Evolutionary conservation across 192 early-diverging fungal genomes (phyloP).

Genomic region (Phlyctochytrium planicorne): DNA sequence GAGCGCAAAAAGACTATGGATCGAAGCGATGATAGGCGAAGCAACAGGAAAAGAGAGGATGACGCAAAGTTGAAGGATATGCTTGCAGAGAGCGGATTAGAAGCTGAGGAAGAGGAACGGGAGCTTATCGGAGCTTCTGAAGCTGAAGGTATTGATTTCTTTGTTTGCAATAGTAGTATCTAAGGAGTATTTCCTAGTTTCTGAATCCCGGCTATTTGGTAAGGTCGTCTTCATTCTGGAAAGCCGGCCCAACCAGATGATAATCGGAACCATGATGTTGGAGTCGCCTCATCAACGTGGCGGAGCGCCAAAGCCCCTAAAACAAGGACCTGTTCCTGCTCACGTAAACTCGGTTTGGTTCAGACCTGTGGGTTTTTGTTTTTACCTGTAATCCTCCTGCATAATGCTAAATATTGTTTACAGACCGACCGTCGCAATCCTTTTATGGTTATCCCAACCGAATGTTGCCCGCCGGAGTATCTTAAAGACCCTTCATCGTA

Average conservation of each 20-base stretch:
- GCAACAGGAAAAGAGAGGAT: conserved; percentile 36
- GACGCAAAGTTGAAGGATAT: conserved; percentile 49
- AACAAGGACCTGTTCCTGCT: conserved; percentile 10
- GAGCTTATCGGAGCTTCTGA: not conserved
- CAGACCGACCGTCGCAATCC: conserved; percentile 77
- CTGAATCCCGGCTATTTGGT: conserved; percentile 37
- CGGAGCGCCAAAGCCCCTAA: not conserved
- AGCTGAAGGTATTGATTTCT: not conserved
- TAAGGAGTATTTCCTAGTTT: conserved; percentile 3
- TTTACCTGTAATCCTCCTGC: not conserved
- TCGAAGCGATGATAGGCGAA: conserved; percentile 48
- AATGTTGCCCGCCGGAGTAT: conserved; percentile 69
- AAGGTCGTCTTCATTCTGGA: conserved; percentile 50
- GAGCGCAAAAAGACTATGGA: conserved; percentile 59
- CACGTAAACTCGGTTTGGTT: conserved; percentile 65
- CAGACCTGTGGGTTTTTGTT: conserved; percentile 67
- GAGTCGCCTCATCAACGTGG: conserved; percentile 15
- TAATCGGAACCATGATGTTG: conserved; percentile 45
- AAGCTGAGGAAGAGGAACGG: conserved; percentile 9
- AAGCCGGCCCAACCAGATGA: conserved; percentile 19
- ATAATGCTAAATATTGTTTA: not conserved
- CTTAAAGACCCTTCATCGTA: conserved; percentile 61
- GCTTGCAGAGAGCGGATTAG: conserved; percentile 14
- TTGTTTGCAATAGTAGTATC: not conserved
- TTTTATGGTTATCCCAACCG: conserved; percentile 71